Conservation (phyloP, 352 stramenopile species). For the Pythium diclinum region DNA sequence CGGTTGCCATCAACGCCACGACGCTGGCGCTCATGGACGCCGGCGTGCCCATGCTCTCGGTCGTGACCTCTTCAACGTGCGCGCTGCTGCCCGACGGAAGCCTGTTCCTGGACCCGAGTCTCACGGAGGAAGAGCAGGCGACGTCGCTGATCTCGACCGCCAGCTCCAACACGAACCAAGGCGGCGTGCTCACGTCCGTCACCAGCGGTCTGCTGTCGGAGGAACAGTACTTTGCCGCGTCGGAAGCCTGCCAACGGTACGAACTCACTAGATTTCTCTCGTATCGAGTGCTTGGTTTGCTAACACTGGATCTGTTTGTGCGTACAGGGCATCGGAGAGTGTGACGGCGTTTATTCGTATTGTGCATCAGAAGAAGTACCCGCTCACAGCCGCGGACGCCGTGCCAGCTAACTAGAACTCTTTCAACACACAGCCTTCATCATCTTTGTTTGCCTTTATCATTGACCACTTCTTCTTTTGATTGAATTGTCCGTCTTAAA, state of each 20-base stretch:
- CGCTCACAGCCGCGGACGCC: slow-evolving; percentile 9
- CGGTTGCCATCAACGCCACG: slow-evolving; percentile 79
- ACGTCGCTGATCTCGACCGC: slow-evolving; percentile 63
- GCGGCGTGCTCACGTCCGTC: slow-evolving; percentile 74
- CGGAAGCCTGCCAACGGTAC: slow-evolving; percentile 73
- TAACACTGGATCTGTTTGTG: background rate
- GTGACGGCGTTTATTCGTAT: slow-evolving; percentile 74
- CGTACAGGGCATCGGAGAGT: slow-evolving; percentile 59
- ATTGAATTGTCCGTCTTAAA: background rate
- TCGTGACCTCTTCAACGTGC: slow-evolving; percentile 72
- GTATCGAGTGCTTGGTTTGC: background rate
- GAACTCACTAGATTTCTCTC: background rate
- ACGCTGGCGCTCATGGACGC: slow-evolving; percentile 76
- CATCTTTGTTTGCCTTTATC: background rate
- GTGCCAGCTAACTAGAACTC: slow-evolving; percentile 4
- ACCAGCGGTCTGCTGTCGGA: slow-evolving; percentile 70
- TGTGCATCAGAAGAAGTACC: slow-evolving; percentile 75
- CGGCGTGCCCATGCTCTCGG: slow-evolving; percentile 66
- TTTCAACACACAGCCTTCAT: background rate
- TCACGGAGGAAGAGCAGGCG: slow-evolving; percentile 67
- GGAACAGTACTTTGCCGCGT: slow-evolving; percentile 82
- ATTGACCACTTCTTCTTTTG: background rate
- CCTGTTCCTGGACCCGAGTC: slow-evolving; percentile 67
- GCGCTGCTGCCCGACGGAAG: slow-evolving; percentile 58
- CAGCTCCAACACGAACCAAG: slow-evolving; percentile 49